Evolutionary conservation across 139 green algal genomes (phyloP).

Genomic region (Pseudopediastrum boryanum): DNA sequence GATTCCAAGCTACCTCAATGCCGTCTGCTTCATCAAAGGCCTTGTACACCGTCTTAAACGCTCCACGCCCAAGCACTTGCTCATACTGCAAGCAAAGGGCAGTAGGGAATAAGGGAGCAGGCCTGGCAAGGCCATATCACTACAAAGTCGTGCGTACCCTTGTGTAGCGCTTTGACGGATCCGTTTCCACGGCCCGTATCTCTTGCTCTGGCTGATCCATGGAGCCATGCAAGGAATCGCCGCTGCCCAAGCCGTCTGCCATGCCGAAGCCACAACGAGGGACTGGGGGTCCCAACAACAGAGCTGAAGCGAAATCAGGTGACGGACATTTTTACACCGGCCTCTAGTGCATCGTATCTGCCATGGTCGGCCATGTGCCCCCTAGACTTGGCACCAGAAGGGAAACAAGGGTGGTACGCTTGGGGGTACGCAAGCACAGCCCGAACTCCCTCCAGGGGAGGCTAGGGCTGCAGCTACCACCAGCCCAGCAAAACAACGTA

Average conservation of each 20-base stretch:
- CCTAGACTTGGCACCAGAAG: no score
- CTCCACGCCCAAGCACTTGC: slow-evolving; percentile 81
- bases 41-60: slow-evolving; percentile 99
- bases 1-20: slow-evolving; percentile 97
- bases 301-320: no score
- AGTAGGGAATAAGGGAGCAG: background rate
- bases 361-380: no score
- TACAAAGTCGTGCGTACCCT: slow-evolving; percentile 48
- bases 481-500: no score
- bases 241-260: background rate
- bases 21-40: slow-evolving; percentile 95
- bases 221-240: background rate
- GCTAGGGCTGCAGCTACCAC: no score
- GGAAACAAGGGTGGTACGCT: no score
- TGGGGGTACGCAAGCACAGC: no score
- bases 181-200: slow-evolving; percentile 57
- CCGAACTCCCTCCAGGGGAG: no score
- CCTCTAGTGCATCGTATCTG: no score
- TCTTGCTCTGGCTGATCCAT: slow-evolving; percentile 52
- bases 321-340: no score
- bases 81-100: slow-evolving; percentile 28
- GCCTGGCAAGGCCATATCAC: background rate
- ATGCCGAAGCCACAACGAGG: no score
- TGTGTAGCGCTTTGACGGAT: slow-evolving; percentile 69
- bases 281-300: no score